These are phyloP conservation scores for Fraxinus albicans DNA, from an alignment of 305 asterid genomes.

Conservation along the genomic window DNA sequence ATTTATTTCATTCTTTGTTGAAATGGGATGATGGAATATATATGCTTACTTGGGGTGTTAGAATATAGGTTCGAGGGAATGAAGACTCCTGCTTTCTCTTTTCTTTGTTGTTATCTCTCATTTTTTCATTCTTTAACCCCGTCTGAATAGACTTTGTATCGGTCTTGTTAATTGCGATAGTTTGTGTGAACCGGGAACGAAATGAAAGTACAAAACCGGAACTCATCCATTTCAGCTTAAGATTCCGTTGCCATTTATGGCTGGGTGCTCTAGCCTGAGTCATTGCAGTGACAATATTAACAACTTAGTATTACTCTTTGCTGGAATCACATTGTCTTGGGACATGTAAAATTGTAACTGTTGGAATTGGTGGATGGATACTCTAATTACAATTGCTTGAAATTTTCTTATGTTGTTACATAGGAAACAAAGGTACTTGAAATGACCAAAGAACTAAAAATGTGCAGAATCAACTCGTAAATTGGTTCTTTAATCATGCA, in stretches of 20 bases:
- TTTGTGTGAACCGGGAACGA: slow-evolving; percentile 34
- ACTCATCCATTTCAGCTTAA: slow-evolving; percentile 22
- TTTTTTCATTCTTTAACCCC: slow-evolving; percentile 37
- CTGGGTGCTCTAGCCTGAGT: neutral
- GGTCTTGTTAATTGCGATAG: slow-evolving; percentile 29
- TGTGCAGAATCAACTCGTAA: neutral
- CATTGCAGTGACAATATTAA: neutral
- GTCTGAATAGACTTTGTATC: slow-evolving; percentile 24
- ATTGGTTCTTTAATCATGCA: neutral
- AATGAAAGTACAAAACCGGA: slow-evolving; percentile 22
- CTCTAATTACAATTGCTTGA: neutral
- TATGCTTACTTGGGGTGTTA: slow-evolving; percentile 33
- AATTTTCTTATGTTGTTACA: neutral
- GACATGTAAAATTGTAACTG: slow-evolving; percentile 1
- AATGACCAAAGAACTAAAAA: neutral
- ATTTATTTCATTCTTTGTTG: slow-evolving; percentile 24
- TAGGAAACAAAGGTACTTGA: neutral
- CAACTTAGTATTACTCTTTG: neutral
- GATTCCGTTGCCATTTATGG: slow-evolving; percentile 16
- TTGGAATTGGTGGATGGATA: neutral
- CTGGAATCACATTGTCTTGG: slow-evolving; percentile 10
- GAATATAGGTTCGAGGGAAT: slow-evolving; percentile 39
- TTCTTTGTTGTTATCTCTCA: neutral
- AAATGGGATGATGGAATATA: slow-evolving; percentile 34
- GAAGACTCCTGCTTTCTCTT: slow-evolving; percentile 16